phyloP scores from a whole-genome alignment of 441 rosid species.

The Adansonia rubrostipa region DNA sequence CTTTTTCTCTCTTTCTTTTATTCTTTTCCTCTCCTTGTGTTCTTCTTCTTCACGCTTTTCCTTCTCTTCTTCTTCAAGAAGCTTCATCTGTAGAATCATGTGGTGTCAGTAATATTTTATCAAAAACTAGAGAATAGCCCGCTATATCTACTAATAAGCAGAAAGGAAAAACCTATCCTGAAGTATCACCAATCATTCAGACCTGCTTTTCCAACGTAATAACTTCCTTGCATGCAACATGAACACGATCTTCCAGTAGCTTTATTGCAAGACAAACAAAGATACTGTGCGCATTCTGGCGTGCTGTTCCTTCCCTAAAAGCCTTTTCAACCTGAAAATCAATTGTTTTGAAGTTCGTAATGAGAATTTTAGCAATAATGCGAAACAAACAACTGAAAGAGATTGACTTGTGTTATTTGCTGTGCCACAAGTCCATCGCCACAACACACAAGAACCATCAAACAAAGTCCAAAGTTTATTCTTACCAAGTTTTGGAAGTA shows the following conservation, averaged over 20 bases:
- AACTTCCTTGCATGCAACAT: slow-evolving; percentile 97
- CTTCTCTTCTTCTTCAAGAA: slow-evolving; percentile 96
- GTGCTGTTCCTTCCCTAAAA: slow-evolving; percentile 96
- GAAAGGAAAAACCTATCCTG: slow-evolving; percentile 24
- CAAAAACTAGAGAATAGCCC: neutral
- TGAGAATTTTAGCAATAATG: neutral
- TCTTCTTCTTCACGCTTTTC: slow-evolving; percentile 98
- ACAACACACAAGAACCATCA: neutral
- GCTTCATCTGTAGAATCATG: slow-evolving; percentile 61
- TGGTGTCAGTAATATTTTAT: slow-evolving; percentile 23
- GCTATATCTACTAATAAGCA: slow-evolving; percentile 14
- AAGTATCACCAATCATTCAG: slow-evolving; percentile 27
- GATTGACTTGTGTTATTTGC: neutral
- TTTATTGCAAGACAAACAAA: slow-evolving; percentile 88
- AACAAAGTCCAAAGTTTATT: neutral
- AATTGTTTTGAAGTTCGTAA: neutral
- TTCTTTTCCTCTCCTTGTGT: slow-evolving; percentile 82
- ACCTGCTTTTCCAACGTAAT: slow-evolving; percentile 95
- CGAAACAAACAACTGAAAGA: slow-evolving; percentile 9
- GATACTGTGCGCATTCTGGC: slow-evolving; percentile 95
- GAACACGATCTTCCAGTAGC: slow-evolving; percentile 88
- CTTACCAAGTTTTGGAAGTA: neutral
- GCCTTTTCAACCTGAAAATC: slow-evolving; percentile 92
- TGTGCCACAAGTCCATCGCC: neutral
- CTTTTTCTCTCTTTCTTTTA: slow-evolving; percentile 82